Percentiles rank a stretch among this genome's conserved stretches.
phyloP scores from a whole-genome alignment of 2,329 filamentous ascomycete species.

The Alternaria conjuncta region DNA sequence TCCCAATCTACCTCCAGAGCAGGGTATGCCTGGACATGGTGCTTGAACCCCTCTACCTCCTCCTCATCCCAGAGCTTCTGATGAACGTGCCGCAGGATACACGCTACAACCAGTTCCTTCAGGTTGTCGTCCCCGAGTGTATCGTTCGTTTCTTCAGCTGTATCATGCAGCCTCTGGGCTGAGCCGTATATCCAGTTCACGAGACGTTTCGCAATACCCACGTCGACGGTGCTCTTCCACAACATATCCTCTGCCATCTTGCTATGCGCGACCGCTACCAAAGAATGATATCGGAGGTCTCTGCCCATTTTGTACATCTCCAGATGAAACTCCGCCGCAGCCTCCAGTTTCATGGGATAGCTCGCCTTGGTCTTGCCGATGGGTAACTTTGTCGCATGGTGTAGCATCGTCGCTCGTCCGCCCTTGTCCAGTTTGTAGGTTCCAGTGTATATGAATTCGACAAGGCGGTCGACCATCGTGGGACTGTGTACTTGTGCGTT shows the following conservation, averaged over 20 bases:
- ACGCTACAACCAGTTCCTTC: not conserved
- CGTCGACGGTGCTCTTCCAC: not conserved
- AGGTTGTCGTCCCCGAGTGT: not conserved
- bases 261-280: not conserved
- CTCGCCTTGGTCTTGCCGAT: not conserved
- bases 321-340: accelerated
- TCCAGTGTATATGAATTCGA: not conserved
- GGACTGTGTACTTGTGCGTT: not conserved
- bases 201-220: not conserved
- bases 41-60: not conserved
- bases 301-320: not conserved
- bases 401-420: not conserved
- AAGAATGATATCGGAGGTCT: not conserved
- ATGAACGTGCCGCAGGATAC: not conserved
- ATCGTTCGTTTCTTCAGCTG: accelerated
- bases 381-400: not conserved
- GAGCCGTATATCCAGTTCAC: not conserved
- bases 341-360: not conserved
- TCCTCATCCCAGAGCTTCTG: not conserved
- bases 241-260: not conserved
- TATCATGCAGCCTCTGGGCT: accelerated
- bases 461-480: not conserved
- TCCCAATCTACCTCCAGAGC: not conserved
- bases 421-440: not conserved
- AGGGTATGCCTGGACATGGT: not conserved